A percentile compares a stretch with the other conserved stretches of the same genome.
These are phyloP conservation scores for Leptodermis oblonga DNA, from an alignment of 257 asterid genomes.

Conservation along the genomic window DNA sequence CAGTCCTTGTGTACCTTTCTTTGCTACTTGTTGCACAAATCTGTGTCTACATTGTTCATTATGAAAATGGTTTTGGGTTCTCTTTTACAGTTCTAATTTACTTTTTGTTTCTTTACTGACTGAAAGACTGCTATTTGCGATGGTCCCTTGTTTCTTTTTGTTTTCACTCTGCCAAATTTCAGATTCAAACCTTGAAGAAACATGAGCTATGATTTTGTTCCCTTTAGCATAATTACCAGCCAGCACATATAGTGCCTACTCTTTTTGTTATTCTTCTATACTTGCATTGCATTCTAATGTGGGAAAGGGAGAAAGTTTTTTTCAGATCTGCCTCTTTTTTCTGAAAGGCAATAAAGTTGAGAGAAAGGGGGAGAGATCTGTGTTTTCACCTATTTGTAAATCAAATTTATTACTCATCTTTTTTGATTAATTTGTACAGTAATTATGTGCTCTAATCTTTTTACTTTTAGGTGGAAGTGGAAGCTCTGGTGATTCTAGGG, in stretches of 20 bases:
- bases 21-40: not conserved
- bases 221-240: not conserved
- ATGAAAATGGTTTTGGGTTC: not conserved
- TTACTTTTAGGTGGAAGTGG: constrained; percentile 74
- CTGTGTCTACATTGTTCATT: not conserved
- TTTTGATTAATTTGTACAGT: not conserved
- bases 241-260: not conserved
- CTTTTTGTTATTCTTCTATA: not conserved
- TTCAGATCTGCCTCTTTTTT: constrained; percentile 1
- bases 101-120: not conserved
- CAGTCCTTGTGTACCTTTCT: too few relatives aligned
- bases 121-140: not conserved
- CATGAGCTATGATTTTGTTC: constrained; percentile 17
- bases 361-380: constrained; percentile 1
- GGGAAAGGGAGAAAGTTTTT: not conserved
- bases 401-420: not conserved
- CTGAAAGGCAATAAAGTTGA: too few relatives aligned
- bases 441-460: not conserved
- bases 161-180: not conserved
- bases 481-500: constrained; percentile 82
- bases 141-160: not conserved
- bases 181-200: constrained; percentile 12
- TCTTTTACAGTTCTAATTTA: too few relatives aligned
- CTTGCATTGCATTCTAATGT: not conserved
- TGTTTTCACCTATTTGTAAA: not conserved